Base-by-base conservation (phyloP, 176 grass and related monocot genomes). In the Hordeum vulgare region DNA sequence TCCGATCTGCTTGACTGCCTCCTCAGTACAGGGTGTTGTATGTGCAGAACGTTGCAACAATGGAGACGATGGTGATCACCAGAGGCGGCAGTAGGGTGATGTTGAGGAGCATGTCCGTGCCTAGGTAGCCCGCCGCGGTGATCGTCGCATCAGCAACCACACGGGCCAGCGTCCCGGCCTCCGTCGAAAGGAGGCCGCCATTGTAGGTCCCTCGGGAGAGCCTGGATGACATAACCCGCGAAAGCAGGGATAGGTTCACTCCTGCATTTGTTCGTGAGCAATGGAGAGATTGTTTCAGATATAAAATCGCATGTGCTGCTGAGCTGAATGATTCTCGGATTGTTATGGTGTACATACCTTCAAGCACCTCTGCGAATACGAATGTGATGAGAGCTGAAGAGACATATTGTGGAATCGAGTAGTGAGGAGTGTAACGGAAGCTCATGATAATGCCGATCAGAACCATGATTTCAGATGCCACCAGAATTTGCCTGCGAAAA, bases 121-220 rank as follows among this genome's bases (percentile, higher is more conserved):
- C 89, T 4, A 98, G 89, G 74, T 93, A 94, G 14, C 96, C 96
- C 0, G 96, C 93, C n/a, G 90, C 86, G n/a, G 96, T 98, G 37
- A 95, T 98, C 1, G 93, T 98, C 3, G 60, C 93, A 47, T 98
- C 96, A 11, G 96, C 93, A 17, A 95, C 13, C n/a, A 95, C 93
- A 66, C 96, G 93, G 54, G 93, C 93, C 67, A 95, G 78, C 2
- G 96, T 94, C 26, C 96, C 96, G 2, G 91, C 96, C 76, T 94
- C 96, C 0, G 96, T 99, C 4, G 91, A 99, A 9, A 99, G 86
- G 76, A 98, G 88, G 2, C 91, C 96, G 8, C 96, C 96, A 7
- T 98, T 98, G 78, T 91, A 98, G 42, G 96, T 99, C 51, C 96
- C 96, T 64, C 83, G 78, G 6, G 96, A 88, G 17, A 99, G 91